Percentiles rank a stretch among this genome's conserved stretches.
Conservation (phyloP, 805 yeast species). For the Ogataea nitratoaversa region DNA sequence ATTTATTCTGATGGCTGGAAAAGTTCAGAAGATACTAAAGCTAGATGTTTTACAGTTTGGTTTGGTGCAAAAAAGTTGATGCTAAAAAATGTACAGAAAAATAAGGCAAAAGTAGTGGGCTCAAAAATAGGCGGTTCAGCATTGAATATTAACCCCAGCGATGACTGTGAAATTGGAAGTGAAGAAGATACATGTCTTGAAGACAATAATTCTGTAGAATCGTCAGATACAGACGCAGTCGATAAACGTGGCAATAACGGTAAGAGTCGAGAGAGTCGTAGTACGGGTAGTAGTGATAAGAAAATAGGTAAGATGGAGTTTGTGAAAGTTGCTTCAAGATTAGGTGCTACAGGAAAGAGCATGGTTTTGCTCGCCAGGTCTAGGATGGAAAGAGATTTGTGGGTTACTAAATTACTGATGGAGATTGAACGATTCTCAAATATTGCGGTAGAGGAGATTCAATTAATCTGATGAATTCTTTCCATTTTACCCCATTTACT, state of each 20-base stretch:
- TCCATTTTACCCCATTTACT: no score
- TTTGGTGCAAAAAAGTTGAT: constrained; percentile 59
- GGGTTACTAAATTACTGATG: constrained; percentile 54
- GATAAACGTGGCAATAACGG: background rate
- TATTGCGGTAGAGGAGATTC: constrained; percentile 17
- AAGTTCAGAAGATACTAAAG: constrained; percentile 71
- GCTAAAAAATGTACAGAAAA: constrained; percentile 19
- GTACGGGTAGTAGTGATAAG: background rate
- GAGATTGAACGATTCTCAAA: constrained; percentile 42
- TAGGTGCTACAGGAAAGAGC: constrained; percentile 65
- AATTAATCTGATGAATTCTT: constrained; percentile 10
- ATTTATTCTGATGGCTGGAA: constrained; percentile 80
- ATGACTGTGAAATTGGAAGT: background rate
- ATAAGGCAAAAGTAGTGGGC: constrained; percentile 1
- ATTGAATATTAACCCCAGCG: constrained; percentile 2
- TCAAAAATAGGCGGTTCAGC: background rate
- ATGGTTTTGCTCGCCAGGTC: constrained; percentile 79
- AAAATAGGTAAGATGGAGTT: constrained; percentile 26
- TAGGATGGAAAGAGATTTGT: constrained; percentile 73
- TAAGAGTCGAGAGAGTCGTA: background rate
- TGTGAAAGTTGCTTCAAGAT: constrained; percentile 42
- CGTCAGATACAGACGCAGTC: no score
- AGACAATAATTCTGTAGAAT: background rate
- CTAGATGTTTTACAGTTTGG: constrained; percentile 82
- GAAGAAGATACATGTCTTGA: background rate